These are phyloP conservation scores for Trichoderma atroviride DNA, from an alignment of 2,329 filamentous ascomycete species.

Conservation along the genomic window DNA sequence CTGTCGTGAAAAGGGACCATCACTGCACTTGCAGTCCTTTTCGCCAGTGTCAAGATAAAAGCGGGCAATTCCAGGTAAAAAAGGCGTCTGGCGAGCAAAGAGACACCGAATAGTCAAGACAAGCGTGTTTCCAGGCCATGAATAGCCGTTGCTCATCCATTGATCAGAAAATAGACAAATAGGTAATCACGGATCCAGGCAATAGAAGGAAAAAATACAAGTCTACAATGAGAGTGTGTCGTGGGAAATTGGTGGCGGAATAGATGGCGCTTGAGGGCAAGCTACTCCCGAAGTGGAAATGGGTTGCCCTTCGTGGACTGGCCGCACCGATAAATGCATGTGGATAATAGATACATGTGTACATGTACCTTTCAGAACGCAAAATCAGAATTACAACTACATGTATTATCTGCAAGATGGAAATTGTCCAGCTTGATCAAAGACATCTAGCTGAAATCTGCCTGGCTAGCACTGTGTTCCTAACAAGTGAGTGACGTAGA, in stretches of 20 bases:
- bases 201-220: not conserved
- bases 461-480: too few species aligned
- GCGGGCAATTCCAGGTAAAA: not conserved
- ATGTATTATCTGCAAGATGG: not conserved
- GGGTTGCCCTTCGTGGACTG: not conserved
- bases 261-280: not conserved
- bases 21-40: not conserved
- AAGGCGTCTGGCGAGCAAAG: not conserved
- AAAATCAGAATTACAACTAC: not conserved
- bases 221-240: not conserved
- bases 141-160: too few species aligned
- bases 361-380: not conserved
- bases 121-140: not conserved
- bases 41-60: not conserved
- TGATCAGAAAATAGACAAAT: not conserved
- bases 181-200: not conserved
- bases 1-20: not conserved
- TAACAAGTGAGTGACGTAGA: too few species aligned
- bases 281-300: constrained; percentile 10
- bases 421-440: not conserved
- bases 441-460: not conserved
- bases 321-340: not conserved
- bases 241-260: not conserved
- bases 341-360: not conserved
- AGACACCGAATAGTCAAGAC: not conserved